phyloP scores from a whole-genome alignment of 495 filamentous ascomycete genomes.

The Penicillium diatomitis region DNA sequence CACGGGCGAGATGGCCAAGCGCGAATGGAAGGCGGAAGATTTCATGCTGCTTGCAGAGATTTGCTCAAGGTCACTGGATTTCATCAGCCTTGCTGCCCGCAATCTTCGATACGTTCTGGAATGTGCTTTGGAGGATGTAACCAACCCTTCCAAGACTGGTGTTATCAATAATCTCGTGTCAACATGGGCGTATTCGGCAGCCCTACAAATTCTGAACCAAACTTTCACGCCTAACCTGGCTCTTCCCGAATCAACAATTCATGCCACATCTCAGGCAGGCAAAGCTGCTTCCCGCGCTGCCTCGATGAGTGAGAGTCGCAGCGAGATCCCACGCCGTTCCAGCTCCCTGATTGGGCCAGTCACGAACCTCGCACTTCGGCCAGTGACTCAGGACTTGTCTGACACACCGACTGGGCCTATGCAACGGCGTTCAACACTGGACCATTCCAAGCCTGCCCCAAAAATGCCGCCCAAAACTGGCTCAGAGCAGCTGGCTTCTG shows the following conservation, averaged over 20 bases:
- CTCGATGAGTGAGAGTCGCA: slow-evolving; percentile 32
- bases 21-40: slow-evolving; percentile 56
- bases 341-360: slow-evolving; percentile 32
- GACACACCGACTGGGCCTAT: slow-evolving; percentile 10
- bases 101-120: slow-evolving; percentile 68
- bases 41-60: slow-evolving; percentile 70
- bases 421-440: slow-evolving; percentile 19
- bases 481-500: slow-evolving; percentile 72
- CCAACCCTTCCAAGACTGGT: slow-evolving; percentile 28
- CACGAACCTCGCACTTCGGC: slow-evolving; percentile 15
- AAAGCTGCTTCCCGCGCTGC: slow-evolving; percentile 13
- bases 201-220: slow-evolving; percentile 67
- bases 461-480: slow-evolving; percentile 45
- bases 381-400: slow-evolving; percentile 27
- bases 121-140: slow-evolving; percentile 26
- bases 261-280: slow-evolving; percentile 20
- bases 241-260: slow-evolving; percentile 51
- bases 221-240: slow-evolving; percentile 60
- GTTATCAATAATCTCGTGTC: slow-evolving; percentile 74
- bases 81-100: slow-evolving; percentile 67
- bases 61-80: slow-evolving; percentile 66
- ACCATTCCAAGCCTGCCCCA: slow-evolving; percentile 21
- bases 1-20: slow-evolving; percentile 13
- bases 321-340: slow-evolving; percentile 32
- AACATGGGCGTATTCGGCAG: slow-evolving; percentile 75